Percentiles rank a stretch among this genome's conserved stretches.
Conservation (phyloP, 805 yeast genomes). For the Schizosaccharomyces lindneri region DNA sequence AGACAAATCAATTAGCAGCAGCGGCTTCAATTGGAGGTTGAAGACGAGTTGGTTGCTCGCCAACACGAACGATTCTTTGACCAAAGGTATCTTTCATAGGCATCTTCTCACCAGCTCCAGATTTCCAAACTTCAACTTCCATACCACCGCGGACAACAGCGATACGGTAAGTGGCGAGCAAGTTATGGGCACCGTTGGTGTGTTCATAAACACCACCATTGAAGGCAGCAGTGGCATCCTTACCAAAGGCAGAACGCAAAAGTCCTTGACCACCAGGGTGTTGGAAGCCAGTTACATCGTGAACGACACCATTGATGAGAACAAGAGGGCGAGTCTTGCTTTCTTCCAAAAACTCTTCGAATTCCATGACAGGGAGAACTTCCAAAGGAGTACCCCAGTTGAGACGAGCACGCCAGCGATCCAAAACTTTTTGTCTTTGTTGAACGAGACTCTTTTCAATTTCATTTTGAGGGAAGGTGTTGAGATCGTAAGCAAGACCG, state of each 20-base stretch:
- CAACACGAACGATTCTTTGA: slow-evolving; percentile 31
- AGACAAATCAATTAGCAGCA: not conserved
- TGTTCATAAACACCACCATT: slow-evolving; percentile 88
- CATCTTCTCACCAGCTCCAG: slow-evolving; percentile 21
- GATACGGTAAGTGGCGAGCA: slow-evolving; percentile 79
- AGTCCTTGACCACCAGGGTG: slow-evolving; percentile 86
- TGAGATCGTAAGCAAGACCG: slow-evolving; percentile 35
- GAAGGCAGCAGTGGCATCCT: slow-evolving; percentile 82
- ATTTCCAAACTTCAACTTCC: slow-evolving; percentile 64
- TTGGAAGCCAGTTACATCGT: slow-evolving; percentile 77
- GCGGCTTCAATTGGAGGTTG: slow-evolving; percentile 29
- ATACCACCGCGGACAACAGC: slow-evolving; percentile 64
- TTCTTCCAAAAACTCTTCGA: slow-evolving; percentile 26
- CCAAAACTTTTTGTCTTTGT: slow-evolving; percentile 62
- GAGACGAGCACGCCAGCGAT: slow-evolving; percentile 46
- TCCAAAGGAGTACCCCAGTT: slow-evolving; percentile 92
- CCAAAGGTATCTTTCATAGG: slow-evolving; percentile 30
- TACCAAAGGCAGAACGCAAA: slow-evolving; percentile 59
- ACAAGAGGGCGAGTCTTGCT: slow-evolving; percentile 38
- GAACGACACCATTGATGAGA: slow-evolving; percentile 74
- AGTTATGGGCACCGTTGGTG: slow-evolving; percentile 76
- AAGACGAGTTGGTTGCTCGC: slow-evolving; percentile 30
- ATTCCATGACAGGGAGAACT: slow-evolving; percentile 44
- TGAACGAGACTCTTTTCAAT: slow-evolving; percentile 48
- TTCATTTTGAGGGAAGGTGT: slow-evolving; percentile 31